Base-by-base conservation (phyloP, 176 grass and related monocot genomes). In the Aegilops speltoides region DNA sequence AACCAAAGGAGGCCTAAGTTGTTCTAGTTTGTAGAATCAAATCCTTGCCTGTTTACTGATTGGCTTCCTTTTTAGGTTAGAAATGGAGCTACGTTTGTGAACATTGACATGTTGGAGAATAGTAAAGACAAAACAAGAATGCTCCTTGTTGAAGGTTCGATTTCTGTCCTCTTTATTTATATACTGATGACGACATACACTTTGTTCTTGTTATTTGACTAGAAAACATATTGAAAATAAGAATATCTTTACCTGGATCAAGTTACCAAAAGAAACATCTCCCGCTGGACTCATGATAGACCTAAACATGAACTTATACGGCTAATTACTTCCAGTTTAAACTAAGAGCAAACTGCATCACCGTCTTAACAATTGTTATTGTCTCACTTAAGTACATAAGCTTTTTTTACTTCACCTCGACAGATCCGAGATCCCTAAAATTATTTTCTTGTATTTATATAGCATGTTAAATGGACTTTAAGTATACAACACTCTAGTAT, bases 81-180 rank as follows among this genome's bases (percentile, higher is more conserved):
- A 65, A 94, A 94, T 96, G 97, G 92, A 85, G 92, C 94, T 82
- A 96, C 94, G 63, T 99, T 83, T 94, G 97, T 99, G 60, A 99
- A 91, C 85, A 89, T 99, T 86, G 92, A 97, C 77, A 87, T 99
- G 87, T 46, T 99, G 63, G 75, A 93, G 65, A 95, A 86, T 85
- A 79, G 88, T 79, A 96, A 94, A 89, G 87, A 96, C 38, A 90
- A 89, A 86, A 91, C 79, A 32, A 91, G 89, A 91, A 97, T 99
- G 92, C 87, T 99, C 45, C 72, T 99, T 70, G 80, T 99, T 86
- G 94, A 99, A 96, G 97, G 97, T 99, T 86, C 48, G 15, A 68
- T 77, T 69, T 32, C 36, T 91, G 23, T 82, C 79, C 68, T 28
- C 62, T 64, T 81, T 46, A 62, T 32, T 76, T 64, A 11, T 62